Evolutionary conservation across 345 rosid species (phyloP).

Genomic region (Citrus unshiu): DNA sequence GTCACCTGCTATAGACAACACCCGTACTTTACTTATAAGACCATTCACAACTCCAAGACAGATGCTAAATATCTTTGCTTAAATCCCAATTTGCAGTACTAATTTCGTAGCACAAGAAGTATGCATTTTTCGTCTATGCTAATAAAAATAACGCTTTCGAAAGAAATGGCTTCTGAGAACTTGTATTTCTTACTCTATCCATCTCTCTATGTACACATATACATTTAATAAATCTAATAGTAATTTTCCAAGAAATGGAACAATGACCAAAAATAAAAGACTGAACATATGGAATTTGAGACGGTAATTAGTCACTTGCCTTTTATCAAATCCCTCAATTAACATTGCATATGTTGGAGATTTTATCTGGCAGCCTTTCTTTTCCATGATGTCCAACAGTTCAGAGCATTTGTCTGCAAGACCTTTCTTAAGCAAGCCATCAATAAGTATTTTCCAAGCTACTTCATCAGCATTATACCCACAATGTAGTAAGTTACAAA

Average conservation of each 20-base stretch:
- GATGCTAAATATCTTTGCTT: not conserved
- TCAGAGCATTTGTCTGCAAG: conserved; percentile 53
- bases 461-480: conserved; percentile 73
- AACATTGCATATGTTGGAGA: conserved; percentile 61
- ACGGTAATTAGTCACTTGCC: conserved; percentile 12
- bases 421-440: conserved; percentile 70
- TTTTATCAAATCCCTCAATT: conserved; percentile 51
- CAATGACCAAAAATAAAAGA: not conserved
- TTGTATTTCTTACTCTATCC: not conserved
- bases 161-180: not conserved
- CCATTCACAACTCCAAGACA: not conserved
- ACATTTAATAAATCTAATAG: not conserved
- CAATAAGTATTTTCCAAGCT: conserved; percentile 80
- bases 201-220: not conserved
- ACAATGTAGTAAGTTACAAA: conserved; percentile 47
- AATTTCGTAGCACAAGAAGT: not conserved
- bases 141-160: not conserved
- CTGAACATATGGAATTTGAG: not conserved
- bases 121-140: not conserved
- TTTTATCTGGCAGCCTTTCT: conserved; percentile 52
- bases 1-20: not conserved
- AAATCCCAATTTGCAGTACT: not conserved
- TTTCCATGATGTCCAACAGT: conserved; percentile 62
- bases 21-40: not conserved
- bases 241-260: not conserved